phyloP scores from a whole-genome alignment of 164 flowering plant species.

The Liquidambar formosana region DNA sequence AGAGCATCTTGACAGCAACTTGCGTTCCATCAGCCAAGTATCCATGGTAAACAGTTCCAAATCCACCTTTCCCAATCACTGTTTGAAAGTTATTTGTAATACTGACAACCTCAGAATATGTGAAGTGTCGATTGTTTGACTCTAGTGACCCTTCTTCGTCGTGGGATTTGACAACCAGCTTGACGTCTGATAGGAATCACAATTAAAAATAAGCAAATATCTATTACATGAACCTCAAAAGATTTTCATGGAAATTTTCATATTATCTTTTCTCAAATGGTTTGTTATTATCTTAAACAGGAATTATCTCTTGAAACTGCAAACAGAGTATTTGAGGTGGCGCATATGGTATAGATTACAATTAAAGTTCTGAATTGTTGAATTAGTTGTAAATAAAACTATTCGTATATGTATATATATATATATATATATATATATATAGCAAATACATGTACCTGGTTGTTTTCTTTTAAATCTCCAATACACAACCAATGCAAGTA shows the following conservation, averaged over 20 bases:
- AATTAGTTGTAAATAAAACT: neutral
- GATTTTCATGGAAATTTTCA: neutral
- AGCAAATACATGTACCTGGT: neutral
- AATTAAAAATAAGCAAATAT: neutral
- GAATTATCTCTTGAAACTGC: no score
- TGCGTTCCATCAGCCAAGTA: constrained; percentile 20
- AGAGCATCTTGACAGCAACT: constrained; percentile 38
- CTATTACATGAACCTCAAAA: neutral
- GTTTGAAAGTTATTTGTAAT: constrained; percentile 42
- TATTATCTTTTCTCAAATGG: no score
- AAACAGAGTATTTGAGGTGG: no score
- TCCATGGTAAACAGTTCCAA: constrained; percentile 50
- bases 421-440: no score
- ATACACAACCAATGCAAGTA: neutral
- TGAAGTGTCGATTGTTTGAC: constrained; percentile 22
- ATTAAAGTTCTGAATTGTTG: no score
- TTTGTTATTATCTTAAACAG: no score
- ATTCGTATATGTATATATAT: no score
- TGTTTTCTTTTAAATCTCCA: constrained; percentile 8
- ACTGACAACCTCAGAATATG: constrained; percentile 34
- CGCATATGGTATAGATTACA: no score
- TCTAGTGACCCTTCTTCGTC: neutral
- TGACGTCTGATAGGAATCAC: neutral
- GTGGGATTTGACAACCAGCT: neutral
- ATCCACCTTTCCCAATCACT: constrained; percentile 50